A percentile compares a stretch with the other conserved stretches of the same genome.
These are phyloP conservation scores for Solanum pimpinellifolium DNA, from an alignment of 257 asterid species.

Conservation along the genomic window DNA sequence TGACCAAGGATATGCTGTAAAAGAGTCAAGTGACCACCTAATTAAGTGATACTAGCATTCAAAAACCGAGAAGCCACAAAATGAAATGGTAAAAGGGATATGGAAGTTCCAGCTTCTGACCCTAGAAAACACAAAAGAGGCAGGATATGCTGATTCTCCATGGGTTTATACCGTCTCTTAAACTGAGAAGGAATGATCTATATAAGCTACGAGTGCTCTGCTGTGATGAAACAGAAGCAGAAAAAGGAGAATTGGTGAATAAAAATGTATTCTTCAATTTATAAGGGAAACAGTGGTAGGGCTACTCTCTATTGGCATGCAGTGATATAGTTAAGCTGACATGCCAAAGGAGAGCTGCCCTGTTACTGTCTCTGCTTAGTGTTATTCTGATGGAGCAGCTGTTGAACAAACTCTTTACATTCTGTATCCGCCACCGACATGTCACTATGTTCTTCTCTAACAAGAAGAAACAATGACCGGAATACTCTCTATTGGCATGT, in stretches of 20 bases:
- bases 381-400: background rate
- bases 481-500: too few species aligned
- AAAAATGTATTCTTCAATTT: background rate
- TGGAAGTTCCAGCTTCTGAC: background rate
- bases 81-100: background rate
- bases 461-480: too few species aligned
- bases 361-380: conserved; percentile 27
- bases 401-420: background rate
- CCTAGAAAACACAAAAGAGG: background rate
- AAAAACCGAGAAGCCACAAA: background rate
- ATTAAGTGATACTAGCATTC: background rate
- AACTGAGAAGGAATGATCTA: background rate
- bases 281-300: conserved; percentile 28
- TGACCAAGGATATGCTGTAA: conserved; percentile 15
- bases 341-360: conserved; percentile 76
- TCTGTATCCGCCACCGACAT: background rate
- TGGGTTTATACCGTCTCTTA: conserved; percentile 21
- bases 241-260: background rate
- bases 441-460: too few species aligned
- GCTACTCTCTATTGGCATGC: conserved; percentile 43
- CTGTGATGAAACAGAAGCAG: background rate
- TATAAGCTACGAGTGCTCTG: background rate
- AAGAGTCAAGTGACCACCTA: background rate
- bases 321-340: background rate
- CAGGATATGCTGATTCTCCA: conserved; percentile 26